Percentiles rank a stretch among this genome's conserved stretches.
Evolutionary conservation across 225 moss, liverwort and hornwort genomes (phyloP).

Genomic region (Thuidium tamariscinum): DNA sequence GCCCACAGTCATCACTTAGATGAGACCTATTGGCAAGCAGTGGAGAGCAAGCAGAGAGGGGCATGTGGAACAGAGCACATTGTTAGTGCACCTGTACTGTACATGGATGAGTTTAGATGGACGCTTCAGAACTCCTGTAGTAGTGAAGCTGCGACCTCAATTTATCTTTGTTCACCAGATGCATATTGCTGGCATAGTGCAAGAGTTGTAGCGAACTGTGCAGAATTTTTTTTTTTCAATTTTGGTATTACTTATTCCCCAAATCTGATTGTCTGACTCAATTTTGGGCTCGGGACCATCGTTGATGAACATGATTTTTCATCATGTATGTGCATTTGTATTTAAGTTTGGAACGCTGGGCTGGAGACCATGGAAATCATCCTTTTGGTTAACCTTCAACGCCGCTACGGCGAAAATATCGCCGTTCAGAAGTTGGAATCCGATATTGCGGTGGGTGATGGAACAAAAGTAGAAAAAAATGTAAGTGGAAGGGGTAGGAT

Average conservation of each 20-base stretch:
- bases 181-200: background rate
- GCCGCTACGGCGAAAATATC: no score
- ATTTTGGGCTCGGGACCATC: background rate
- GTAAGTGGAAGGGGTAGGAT: no score
- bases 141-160: background rate
- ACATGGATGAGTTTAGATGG: background rate
- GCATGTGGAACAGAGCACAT: background rate
- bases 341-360: no score
- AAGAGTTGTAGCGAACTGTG: background rate
- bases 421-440: no score
- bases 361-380: background rate
- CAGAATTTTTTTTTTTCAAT: background rate
- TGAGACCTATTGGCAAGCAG: background rate
- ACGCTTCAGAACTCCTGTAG: background rate
- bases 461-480: no score
- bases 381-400: background rate
- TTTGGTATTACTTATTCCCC: background rate
- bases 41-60: conserved; percentile 10
- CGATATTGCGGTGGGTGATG: no score
- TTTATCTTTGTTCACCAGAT: background rate
- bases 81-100: background rate
- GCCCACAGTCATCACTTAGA: conserved; percentile 86
- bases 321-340: background rate
- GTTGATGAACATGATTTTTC: background rate
- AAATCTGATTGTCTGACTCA: background rate